These are phyloP conservation scores for Syncephalis plumigaleata DNA, from an alignment of 371 early-diverging fungal species.

Conservation along the genomic window DNA sequence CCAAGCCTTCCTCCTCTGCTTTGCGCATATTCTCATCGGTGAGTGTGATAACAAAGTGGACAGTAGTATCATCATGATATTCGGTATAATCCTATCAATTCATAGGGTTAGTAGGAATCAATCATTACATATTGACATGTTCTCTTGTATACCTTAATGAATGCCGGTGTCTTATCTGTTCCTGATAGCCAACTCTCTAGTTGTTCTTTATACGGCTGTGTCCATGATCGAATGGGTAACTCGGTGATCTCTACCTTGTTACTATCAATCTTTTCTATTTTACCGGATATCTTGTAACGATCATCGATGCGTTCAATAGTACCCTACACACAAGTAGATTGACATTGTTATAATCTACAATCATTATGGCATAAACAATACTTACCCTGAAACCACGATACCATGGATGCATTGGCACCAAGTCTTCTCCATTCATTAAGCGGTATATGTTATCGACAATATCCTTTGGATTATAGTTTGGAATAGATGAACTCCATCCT, in stretches of 20 bases:
- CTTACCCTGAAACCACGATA: constrained; percentile 82
- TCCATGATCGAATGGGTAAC: constrained; percentile 93
- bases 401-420: constrained; percentile 84
- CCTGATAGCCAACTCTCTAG: constrained; percentile 57
- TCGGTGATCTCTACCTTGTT: constrained; percentile 80
- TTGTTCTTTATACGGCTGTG: constrained; percentile 83
- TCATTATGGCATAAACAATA: not conserved
- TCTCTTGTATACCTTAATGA: constrained; percentile 31
- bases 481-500: constrained; percentile 66
- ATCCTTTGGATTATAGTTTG: constrained; percentile 87
- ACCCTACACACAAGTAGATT: constrained; percentile 21
- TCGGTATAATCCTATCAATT: constrained; percentile 43
- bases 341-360: not conserved
- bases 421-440: constrained; percentile 61
- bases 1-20: constrained; percentile 59
- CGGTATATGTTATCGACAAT: constrained; percentile 80
- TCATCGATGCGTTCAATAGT: constrained; percentile 32
- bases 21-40: constrained; percentile 43
- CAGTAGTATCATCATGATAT: constrained; percentile 63
- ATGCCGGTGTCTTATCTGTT: constrained; percentile 32
- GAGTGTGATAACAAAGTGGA: constrained; percentile 74
- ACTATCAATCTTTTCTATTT: constrained; percentile 47
- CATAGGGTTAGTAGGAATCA: not conserved
- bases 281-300: constrained; percentile 61
- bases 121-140: not conserved